These are phyloP conservation scores for Thelonectria rubi DNA, from an alignment of 2,329 filamentous ascomycete genomes.

Conservation along the genomic window DNA sequence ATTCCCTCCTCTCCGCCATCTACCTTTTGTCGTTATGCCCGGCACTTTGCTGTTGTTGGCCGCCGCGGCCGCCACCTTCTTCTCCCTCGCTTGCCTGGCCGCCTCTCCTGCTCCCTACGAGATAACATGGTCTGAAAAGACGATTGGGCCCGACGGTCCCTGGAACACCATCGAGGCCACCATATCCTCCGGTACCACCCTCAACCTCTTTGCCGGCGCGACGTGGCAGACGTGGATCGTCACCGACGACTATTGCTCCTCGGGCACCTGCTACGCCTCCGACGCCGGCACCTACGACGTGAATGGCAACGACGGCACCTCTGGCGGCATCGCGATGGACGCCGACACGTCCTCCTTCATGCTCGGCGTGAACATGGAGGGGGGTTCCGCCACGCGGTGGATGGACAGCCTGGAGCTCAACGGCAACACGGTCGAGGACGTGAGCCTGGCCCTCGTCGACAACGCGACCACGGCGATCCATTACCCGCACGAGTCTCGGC, in stretches of 20 bases:
- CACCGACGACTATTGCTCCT: slow-evolving; percentile 5
- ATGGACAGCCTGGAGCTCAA: slow-evolving; percentile 40
- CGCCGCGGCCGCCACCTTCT: not conserved
- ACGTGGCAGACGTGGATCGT: slow-evolving; percentile 41
- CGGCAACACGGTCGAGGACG: slow-evolving; percentile 1
- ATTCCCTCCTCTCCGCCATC: too few relatives aligned
- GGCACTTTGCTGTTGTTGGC: not conserved
- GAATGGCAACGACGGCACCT: slow-evolving; percentile 36
- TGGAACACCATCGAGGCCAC: slow-evolving; percentile 43
- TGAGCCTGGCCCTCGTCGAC: slow-evolving; percentile 37
- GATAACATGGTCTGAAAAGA: slow-evolving; percentile 35
- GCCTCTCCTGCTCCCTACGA: not conserved
- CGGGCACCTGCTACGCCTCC: slow-evolving; percentile 38
- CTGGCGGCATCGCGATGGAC: slow-evolving; percentile 35
- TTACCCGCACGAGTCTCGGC: slow-evolving; percentile 45
- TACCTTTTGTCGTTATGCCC: too few relatives aligned
- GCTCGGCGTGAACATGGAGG: slow-evolving; percentile 38
- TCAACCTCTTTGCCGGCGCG: slow-evolving; percentile 43
- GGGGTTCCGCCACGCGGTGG: slow-evolving; percentile 37
- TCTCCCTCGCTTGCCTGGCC: not conserved
- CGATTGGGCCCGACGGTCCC: slow-evolving; percentile 48
- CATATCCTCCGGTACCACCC: slow-evolving; percentile 32
- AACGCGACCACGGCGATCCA: slow-evolving; percentile 33
- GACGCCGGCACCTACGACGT: slow-evolving; percentile 43
- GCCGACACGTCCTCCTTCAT: slow-evolving; percentile 36